phyloP scores from a whole-genome alignment of 345 rosid genomes.

The Crucihimalaya himalaica region DNA sequence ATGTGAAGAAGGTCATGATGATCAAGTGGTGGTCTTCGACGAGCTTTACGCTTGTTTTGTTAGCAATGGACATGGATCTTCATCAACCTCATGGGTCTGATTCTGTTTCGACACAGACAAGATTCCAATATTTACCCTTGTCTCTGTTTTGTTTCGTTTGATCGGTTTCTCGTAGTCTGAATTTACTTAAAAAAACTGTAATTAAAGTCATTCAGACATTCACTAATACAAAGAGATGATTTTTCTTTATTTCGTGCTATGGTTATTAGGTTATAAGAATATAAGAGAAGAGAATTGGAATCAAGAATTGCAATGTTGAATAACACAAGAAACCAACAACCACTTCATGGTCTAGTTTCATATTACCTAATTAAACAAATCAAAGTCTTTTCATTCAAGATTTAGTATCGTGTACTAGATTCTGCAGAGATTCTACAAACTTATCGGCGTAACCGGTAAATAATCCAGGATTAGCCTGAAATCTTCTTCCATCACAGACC shows the following conservation, averaged over 20 bases:
- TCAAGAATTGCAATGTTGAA: background rate
- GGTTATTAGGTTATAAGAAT: background rate
- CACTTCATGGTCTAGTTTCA: background rate
- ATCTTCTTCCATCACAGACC: no score
- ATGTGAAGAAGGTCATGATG: conserved; percentile 38
- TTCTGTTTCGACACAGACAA: conserved; percentile 16
- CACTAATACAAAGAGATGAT: background rate
- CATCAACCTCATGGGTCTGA: conserved; percentile 50
- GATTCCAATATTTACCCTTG: background rate
- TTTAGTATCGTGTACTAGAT: background rate
- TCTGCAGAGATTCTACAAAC: background rate
- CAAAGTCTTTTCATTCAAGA: conserved; percentile 4
- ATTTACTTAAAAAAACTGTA: conserved; percentile 1
- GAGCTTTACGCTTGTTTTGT: conserved; percentile 73
- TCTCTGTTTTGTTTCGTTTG: background rate
- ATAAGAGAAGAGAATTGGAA: no score
- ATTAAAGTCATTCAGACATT: background rate
- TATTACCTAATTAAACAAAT: background rate
- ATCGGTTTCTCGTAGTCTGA: background rate
- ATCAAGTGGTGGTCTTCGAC: conserved; percentile 53
- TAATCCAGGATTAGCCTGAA: background rate
- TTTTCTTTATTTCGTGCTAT: background rate
- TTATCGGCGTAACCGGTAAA: background rate
- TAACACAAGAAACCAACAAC: background rate
- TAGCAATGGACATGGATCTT: conserved; percentile 48